Evolutionary conservation across 2,329 filamentous ascomycete genomes (phyloP).

Genomic region (Lachnellula arida): DNA sequence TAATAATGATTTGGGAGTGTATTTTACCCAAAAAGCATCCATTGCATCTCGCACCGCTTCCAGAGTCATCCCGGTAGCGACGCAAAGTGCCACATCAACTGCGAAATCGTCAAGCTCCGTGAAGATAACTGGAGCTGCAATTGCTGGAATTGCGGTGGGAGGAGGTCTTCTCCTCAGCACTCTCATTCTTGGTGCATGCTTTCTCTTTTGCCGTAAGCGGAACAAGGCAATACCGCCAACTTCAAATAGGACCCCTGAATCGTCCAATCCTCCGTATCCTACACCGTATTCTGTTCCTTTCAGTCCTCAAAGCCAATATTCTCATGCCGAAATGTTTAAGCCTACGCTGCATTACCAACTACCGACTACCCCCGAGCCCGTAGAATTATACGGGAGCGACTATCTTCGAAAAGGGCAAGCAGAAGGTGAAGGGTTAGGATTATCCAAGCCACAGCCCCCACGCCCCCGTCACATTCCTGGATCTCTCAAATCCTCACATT

Average conservation of each 20-base stretch:
- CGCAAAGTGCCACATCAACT: conserved; percentile 26
- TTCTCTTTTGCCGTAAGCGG: conserved; percentile 29
- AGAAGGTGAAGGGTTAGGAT: background rate
- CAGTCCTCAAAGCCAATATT: conserved; percentile 3
- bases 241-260: background rate
- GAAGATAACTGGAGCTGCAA: conserved; percentile 35
- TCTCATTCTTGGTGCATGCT: conserved; percentile 28
- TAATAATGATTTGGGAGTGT: conserved; percentile 45
- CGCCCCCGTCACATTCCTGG: background rate
- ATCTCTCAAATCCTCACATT: background rate
- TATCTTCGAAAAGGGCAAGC: background rate
- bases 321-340: background rate
- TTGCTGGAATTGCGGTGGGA: conserved; percentile 42
- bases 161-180: conserved; percentile 30
- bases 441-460: no score
- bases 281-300: background rate
- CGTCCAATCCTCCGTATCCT: background rate
- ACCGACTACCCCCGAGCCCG: conserved; percentile 6
- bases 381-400: conserved; percentile 6
- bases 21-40: conserved; percentile 48
- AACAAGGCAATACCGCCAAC: background rate
- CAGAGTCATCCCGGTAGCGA: conserved; percentile 27
- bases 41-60: conserved; percentile 46
- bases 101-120: background rate
- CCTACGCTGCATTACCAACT: conserved; percentile 1